Evolutionary conservation across 2,329 filamentous ascomycete genomes (phyloP).

Genomic region (Nothopassalora personata): DNA sequence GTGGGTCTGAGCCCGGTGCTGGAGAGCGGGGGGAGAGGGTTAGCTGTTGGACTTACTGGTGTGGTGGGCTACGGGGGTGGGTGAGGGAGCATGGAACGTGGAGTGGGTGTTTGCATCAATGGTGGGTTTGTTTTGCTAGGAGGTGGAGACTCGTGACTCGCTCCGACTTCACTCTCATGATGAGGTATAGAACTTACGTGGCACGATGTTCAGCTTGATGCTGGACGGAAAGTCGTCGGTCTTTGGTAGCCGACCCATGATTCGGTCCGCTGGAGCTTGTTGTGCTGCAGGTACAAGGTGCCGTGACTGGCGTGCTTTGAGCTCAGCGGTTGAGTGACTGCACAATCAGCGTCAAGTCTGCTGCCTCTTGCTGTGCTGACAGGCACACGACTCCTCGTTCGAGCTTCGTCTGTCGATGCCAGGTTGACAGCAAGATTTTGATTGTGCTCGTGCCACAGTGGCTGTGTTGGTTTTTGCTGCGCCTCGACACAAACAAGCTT

Average conservation of each 20-base stretch:
- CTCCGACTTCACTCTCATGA: neutral
- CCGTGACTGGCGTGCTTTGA: neutral
- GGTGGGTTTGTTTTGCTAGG: neutral
- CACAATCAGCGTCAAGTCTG: neutral
- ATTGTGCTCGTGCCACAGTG: neutral
- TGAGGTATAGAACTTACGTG: constrained; percentile 38
- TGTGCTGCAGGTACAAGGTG: neutral
- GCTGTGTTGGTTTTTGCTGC: neutral
- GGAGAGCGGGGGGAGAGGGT: constrained; percentile 13
- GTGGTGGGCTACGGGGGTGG: neutral
- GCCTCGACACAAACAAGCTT: neutral
- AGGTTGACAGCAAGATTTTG: neutral
- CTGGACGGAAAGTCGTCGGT: constrained; percentile 39
- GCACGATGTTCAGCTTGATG: constrained; percentile 39
- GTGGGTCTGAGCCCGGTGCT: constrained; percentile 49
- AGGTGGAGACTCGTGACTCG: neutral
- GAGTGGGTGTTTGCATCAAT: neutral
- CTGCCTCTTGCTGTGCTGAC: neutral
- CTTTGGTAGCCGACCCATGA: constrained; percentile 39
- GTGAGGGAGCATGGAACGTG: neutral
- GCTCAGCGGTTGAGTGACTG: neutral
- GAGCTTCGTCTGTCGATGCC: neutral
- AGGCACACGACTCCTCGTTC: neutral
- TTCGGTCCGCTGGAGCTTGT: neutral
- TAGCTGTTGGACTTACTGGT: neutral